Percentiles rank a stretch among this genome's conserved stretches.
Evolutionary conservation across 371 early-diverging fungal species (phyloP).

Genomic region (Actinomortierella ambigua): DNA sequence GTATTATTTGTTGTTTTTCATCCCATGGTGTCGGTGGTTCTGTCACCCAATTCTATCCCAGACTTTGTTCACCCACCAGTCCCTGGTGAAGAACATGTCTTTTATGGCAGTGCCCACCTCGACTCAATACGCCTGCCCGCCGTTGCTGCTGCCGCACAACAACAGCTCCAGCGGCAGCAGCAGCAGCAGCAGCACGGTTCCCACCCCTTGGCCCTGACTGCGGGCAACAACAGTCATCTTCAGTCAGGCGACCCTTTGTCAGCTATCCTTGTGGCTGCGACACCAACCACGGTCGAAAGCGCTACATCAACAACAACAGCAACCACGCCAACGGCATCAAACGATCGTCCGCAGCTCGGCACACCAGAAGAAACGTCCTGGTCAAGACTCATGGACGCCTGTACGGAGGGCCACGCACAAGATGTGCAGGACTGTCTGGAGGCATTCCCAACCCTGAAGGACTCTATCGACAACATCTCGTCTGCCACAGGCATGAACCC

Average conservation of each 20-base stretch:
- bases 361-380: conserved; percentile 35
- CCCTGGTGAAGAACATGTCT: conserved; percentile 67
- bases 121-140: conserved; percentile 57
- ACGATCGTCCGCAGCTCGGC: background rate
- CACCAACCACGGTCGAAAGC: too few relatives aligned
- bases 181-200: background rate
- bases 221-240: too few relatives aligned
- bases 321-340: too few relatives aligned
- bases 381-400: conserved; percentile 36
- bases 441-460: conserved; percentile 72
- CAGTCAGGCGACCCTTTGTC: too few relatives aligned
- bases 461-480: conserved; percentile 40
- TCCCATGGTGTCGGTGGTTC: conserved; percentile 24
- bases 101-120: conserved; percentile 68
- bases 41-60: conserved; percentile 48
- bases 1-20: background rate
- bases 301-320: too few relatives aligned
- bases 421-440: conserved; percentile 47
- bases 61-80: conserved; percentile 70
- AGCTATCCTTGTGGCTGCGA: too few relatives aligned
- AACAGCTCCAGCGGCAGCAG: conserved; percentile 1
- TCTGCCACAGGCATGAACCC: conserved; percentile 70
- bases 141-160: conserved; percentile 5
- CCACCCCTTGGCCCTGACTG: background rate
- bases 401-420: conserved; percentile 31